phyloP scores from a whole-genome alignment of 2,329 filamentous ascomycete genomes.

The Cordyceps tenuipes region DNA sequence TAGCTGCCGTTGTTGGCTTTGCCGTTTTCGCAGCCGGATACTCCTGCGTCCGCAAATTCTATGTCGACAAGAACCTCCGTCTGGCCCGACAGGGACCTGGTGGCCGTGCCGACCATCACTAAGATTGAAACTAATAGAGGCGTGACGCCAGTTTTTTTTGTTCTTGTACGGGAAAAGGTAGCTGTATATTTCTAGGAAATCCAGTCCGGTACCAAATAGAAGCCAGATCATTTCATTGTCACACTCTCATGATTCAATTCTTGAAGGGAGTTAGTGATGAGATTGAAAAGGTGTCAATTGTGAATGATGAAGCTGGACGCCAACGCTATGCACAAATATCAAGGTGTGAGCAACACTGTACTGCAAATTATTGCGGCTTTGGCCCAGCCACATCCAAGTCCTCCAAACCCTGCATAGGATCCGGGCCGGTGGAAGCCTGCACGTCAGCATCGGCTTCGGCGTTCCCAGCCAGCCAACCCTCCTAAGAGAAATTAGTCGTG shows the following conservation, averaged over 20 bases:
- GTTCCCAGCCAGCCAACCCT: slow-evolving; percentile 86
- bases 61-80: slow-evolving; percentile 86
- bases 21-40: slow-evolving; percentile 75
- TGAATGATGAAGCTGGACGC: slow-evolving; percentile 28
- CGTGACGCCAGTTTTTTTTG: slow-evolving; percentile 15
- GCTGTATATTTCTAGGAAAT: slow-evolving; percentile 13
- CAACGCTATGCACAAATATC: slow-evolving; percentile 34
- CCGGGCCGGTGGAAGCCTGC: slow-evolving; percentile 51
- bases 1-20: slow-evolving; percentile 81
- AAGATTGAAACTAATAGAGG: slow-evolving; percentile 17
- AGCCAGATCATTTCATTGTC: slow-evolving; percentile 8
- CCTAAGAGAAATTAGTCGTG: slow-evolving; percentile 44
- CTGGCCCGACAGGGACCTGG: slow-evolving; percentile 60
- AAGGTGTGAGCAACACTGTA: neutral
- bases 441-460: slow-evolving; percentile 71
- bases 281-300: neutral
- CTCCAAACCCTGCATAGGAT: slow-evolving; percentile 95
- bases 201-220: slow-evolving; percentile 13
- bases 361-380: slow-evolving; percentile 53
- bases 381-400: slow-evolving; percentile 91
- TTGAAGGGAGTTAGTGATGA: slow-evolving; percentile 5
- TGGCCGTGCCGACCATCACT: slow-evolving; percentile 31
- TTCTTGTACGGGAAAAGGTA: slow-evolving; percentile 12
- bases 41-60: slow-evolving; percentile 73
- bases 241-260: neutral